Base-by-base conservation (phyloP, 768 basidiomycete species). In the Clavulina sp. region DNA sequence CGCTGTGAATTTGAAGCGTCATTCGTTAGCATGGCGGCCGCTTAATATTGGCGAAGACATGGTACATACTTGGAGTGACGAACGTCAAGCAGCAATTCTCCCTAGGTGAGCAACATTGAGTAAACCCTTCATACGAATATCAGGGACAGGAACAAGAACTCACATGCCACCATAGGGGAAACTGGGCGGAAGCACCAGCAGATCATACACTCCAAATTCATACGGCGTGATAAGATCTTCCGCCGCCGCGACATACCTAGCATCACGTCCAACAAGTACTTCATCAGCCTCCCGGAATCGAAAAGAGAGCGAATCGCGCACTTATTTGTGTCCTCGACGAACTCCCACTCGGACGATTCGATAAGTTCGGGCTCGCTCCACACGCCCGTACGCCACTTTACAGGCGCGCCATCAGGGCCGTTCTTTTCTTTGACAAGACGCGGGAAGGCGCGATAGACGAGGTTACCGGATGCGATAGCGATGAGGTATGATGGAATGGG, bases 131-230 rank as follows among this genome's bases (percentile, higher is more conserved):
- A 46, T 46, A 46, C 34, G 9, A 38, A 26, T 28, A 26, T 28
- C 9, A 13, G 43, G 24, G 1, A 40, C 24, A 23, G 43, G 7
- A 9, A 28, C 43, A 26, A 9, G 43, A 18, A 62, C 71, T 58
- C 55, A 79, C 84, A 85, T 82, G 54, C 86, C 87, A 49, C 88
- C 91, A 62, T 84, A 93, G 0, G 91, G 91, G 73, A 95, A 95
- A 0, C 84, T 81, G 9, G 86, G 81, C 0, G 91, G 92, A 3
- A 95, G 70, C 19, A 95, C 77, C 21, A 95, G 71, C 2, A 93
- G 63, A 61, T 96, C 89, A 60, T 89, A 95, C 1, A 88, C 81
- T 3, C 84, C 80, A 59, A 91, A 97, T 48, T 68, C 69, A 61
- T 95, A 97, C 0, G 79, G 71, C 0, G 74, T 74, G 1, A 84